Base-by-base conservation (phyloP, 2,329 filamentous ascomycete genomes). In the Phialocephala sp. region DNA sequence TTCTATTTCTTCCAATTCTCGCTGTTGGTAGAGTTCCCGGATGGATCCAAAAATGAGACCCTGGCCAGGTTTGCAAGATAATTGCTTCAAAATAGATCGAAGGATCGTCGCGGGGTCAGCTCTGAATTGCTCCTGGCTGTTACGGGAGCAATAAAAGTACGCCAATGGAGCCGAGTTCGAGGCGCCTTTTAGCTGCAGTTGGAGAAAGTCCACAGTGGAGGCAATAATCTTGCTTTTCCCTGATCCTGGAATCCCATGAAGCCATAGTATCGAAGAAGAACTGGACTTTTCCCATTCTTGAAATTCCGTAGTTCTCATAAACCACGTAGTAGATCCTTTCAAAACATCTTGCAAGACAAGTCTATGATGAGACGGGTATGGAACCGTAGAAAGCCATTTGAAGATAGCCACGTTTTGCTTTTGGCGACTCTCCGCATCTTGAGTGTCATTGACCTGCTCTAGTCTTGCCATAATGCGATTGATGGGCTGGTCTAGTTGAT, bases 261-360 rank as follows among this genome's bases (percentile, higher is more conserved):
- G 72, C 76, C 72, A 77, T 32, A 78, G 60, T 14, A 78, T 74
- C 1, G 75, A 75, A 2, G 73, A 78, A 18, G 60, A 64, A 63
- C 73, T 76, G 12, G 70, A 66, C 35, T 72, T 67, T 52, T 71
- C 70, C 75, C 74, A 77, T 47, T 73, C 59, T 20, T 62, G 61
- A 56, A 75, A 77, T 15, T 65, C 64, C 18, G 55, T 55, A 24
- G 73, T 59, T 12, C 37, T 36, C 8, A 71, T 50, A 8, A 74
- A 65, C 72, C 71, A 75, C 20, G 66, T 47, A 12, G 72, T 68
- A 27, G 71, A 69, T 39, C 68, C 71, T 35, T 55, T 15, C 12
- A 75, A 63, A 22, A 41, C 8, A 55, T 66, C 58, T 69, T 60
- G n/a, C 22, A 41, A 18, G 27, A 20, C 62, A 1, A 27, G 22